Evolutionary conservation across 2,329 filamentous ascomycete species (phyloP), one percentile per base, ranked within the genome.

Genomic region (Cladophialophora yegresii): DNA sequence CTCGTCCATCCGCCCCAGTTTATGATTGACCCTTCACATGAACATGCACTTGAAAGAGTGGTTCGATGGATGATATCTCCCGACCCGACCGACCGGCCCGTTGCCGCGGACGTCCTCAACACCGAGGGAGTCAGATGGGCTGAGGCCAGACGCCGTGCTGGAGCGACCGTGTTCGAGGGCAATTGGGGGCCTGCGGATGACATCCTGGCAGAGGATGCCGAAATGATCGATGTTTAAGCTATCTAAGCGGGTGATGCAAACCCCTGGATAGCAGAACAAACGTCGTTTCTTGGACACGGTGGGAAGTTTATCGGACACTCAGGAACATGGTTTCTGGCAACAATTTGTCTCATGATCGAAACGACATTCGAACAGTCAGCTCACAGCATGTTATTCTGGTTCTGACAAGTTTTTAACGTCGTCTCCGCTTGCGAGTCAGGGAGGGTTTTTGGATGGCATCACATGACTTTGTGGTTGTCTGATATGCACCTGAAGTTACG

Each of bases 151-250:
- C 87, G 92, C 61, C 87, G 89, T 61, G 91, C 92, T 10, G 91
- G 92, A 51, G 95, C 95, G n/a, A 97, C 92, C 0, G 88, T 99
- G 59, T 99, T 90, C 72, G 95, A 99, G 79, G 95, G 95, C 67
- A 95, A 91, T 75, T 99, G 93, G 90, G 95, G 95, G 3, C 93
- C 93, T 33, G 84, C 84, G 26, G 88, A 88, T 68, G 84, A 87
- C 67, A 80, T 87, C 22, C 79, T 87, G 61, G 79, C 78, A 26
- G 81, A 82, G 70, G 81, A 84, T 74, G 81, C 84, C 53, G 86
- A 88, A 75, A 88, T 88, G 84, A 84, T 86, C 76, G 86, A 89
- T 74, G 81, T 83, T 70, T 82, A 74, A 79, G 51, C 53, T 59
- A 65, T 67, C 63, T 67, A 67, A 30, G 49, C 40, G n/a, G 40